Conservation (phyloP, 345 rosid species). For the Dovyalis caffra region DNA sequence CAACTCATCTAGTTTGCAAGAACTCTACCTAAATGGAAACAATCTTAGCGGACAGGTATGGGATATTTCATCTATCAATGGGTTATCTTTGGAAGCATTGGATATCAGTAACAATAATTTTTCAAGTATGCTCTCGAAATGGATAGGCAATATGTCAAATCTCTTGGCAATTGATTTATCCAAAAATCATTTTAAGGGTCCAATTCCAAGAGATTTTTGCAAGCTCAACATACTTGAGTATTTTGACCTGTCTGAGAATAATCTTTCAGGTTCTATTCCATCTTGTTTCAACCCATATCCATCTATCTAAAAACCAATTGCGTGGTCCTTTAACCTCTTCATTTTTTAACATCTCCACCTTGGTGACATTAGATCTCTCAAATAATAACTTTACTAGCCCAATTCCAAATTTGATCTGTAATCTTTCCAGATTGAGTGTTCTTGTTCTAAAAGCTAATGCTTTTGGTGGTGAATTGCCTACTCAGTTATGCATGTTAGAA, state of each 20-base stretch:
- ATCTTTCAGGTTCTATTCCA: background rate
- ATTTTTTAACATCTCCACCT: background rate
- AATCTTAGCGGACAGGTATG: too few relatives aligned
- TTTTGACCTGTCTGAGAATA: slow-evolving; percentile 5
- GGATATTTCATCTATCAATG: too few relatives aligned
- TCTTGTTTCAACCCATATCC: background rate
- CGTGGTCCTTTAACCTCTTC: background rate
- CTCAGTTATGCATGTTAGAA: background rate
- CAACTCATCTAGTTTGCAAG: too few relatives aligned
- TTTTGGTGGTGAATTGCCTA: background rate
- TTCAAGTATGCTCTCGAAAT: background rate
- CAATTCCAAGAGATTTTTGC: background rate
- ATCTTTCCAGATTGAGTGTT: background rate
- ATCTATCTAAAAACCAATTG: background rate
- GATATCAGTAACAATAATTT: background rate
- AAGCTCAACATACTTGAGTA: background rate
- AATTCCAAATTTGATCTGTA: background rate
- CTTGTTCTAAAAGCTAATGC: background rate
- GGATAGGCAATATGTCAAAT: background rate
- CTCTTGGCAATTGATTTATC: background rate
- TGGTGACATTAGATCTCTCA: background rate
- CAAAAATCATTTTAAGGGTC: background rate
- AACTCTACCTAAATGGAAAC: slow-evolving; percentile 14
- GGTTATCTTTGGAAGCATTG: background rate
- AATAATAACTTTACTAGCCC: background rate